Base-by-base conservation (phyloP, 371 early-diverging fungal genomes). In the Zychaea mexicana region DNA sequence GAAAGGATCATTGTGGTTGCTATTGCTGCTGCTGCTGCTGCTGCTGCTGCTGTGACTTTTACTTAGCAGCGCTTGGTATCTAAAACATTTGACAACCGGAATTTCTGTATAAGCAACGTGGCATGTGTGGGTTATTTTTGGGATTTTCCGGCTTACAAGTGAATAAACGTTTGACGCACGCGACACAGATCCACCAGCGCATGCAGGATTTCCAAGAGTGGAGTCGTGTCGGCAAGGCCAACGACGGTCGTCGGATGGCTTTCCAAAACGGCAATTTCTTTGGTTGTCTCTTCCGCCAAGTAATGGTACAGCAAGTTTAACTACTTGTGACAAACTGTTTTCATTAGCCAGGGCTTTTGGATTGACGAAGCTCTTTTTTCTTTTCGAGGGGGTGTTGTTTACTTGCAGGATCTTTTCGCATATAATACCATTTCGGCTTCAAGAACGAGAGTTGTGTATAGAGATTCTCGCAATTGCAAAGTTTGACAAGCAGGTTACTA, bases 371-470 rank as follows among this genome's bases (percentile, higher is more conserved):
- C n/a, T n/a, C n/a, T n/a, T n/a, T n/a, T n/a, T n/a, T n/a, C n/a
- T n/a, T n/a, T n/a, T n/a, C n/a, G n/a, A n/a, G n/a, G n/a, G n/a
- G n/a, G n/a, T n/a, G n/a, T n/a, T n/a, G n/a, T n/a, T 17, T 42
- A 52, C 70, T 68, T 77, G 73, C 81, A 22, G 72, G 66, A 46
- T 82, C 82, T 67, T 82, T 82, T 61, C 82, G 66, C 68, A 76
- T 66, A 13, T 74, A 68, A 63, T 78, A 82, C 77, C 79, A 78
- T 42, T 77, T 73, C 1, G 82, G 73, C 27, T 77, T 69, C 39
- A 82, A 54, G 45, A 76, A 79, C 0, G 75, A 72, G 21, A 82
- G 52, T 45, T 78, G 78, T 0, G 77, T 74, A 38, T 73, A 79
- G 4, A 70, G 62, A 49, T 61, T 73, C 52, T 76, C 73, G 26